Evolutionary conservation across 257 asterid genomes (phyloP).

Genomic region (Striga asiatica): DNA sequence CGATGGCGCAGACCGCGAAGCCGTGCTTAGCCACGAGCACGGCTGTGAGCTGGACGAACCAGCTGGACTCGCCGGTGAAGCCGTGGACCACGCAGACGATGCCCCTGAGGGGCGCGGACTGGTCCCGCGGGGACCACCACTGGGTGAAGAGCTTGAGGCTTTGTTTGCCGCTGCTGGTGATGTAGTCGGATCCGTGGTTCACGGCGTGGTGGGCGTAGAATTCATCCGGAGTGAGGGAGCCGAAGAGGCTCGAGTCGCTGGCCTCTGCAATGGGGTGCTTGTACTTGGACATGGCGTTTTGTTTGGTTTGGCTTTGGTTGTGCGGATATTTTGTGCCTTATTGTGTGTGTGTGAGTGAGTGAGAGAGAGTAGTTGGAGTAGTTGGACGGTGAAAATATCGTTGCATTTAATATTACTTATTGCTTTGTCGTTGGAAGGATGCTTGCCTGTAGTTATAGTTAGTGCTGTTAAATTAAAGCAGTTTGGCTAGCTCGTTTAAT

Average conservation of each 20-base stretch:
- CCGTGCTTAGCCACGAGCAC: conserved; percentile 58
- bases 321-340: too few species aligned
- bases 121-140: conserved; percentile 66
- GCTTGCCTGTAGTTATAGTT: not conserved
- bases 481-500: too few species aligned
- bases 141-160: conserved; percentile 88
- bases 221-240: conserved; percentile 44
- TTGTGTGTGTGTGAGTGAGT: not conserved
- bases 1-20: conserved; percentile 92
- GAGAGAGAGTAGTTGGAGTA: not conserved
- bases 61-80: conserved; percentile 92
- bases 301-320: not conserved
- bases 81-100: conserved; percentile 83
- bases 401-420: conserved; percentile 11
- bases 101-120: conserved; percentile 34
- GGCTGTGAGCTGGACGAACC: conserved; percentile 91
- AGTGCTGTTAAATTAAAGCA: too few species aligned
- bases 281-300: conserved; percentile 19
- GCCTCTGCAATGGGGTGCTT: conserved; percentile 86
- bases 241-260: conserved; percentile 63
- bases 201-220: conserved; percentile 82
- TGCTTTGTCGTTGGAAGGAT: too few species aligned
- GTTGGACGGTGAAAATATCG: conserved; percentile 16
- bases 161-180: conserved; percentile 59
- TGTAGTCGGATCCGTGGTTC: conserved; percentile 51